Evolutionary conservation across 2,329 filamentous ascomycete genomes (phyloP), one percentile per base, ranked within the genome.

Genomic region (Colletotrichum tamarilloi): DNA sequence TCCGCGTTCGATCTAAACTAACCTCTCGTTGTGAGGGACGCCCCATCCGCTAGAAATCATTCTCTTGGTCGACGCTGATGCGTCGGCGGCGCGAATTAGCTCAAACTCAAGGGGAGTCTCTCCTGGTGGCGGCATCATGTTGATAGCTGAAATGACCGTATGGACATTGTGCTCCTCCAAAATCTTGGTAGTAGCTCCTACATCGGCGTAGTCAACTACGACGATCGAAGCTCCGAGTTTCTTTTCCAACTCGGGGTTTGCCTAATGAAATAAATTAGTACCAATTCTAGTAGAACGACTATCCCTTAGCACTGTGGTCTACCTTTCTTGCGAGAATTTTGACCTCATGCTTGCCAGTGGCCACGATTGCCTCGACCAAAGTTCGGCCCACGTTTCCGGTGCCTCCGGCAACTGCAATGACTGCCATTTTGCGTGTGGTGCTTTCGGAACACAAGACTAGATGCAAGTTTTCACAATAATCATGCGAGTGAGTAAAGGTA

Each of bases 381-480:
- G 85, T 82, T 22, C 81, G 82, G 14, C 86, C 86, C 1, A 88
- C 78, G n/a, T 79, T 79, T 28, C 86, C 85, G 1, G 83, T 84
- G 16, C 86, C 86, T 62, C 86, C 86, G 5, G 84, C 84, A 19
- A 88, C 82, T 62, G 84, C 86, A 52, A 88, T 79, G 24, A 82
- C 77, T 16, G 58, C 63, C 73, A 75, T 75, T 28, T 52, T 58
- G 19, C 16, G 35, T 6, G 24, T 11, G 12, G 38, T 42, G 11
- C 28, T 59, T 42, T 8, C 2, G 12, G 16, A 22, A 46, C 6
- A 8, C 16, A 19, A 12, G 7, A 26, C 4, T 60, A 4, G 19
- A 22, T 3, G 14, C 11, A 32, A 19, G 2, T n/a, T 1, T 11
- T 19, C 38, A 42, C 3, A 19, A 6, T 42, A 8, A 42, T 42